These are phyloP conservation scores for Penicillium argentinense DNA, from an alignment of 495 filamentous ascomycete species.

Conservation along the genomic window DNA sequence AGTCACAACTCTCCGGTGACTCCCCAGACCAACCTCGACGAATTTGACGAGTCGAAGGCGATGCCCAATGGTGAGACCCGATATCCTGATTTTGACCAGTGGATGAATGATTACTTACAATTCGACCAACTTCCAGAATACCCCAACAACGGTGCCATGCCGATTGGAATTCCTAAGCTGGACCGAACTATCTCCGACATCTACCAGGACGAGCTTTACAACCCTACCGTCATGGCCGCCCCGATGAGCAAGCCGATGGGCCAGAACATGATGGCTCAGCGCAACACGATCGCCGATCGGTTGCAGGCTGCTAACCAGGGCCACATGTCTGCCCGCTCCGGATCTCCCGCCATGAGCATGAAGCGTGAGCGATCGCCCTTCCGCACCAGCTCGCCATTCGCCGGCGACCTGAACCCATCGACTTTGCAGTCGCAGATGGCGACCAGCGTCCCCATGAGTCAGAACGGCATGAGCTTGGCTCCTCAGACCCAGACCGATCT, in stretches of 20 bases:
- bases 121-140: constrained; percentile 51
- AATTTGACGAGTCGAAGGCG: constrained; percentile 49
- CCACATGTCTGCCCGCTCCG: constrained; percentile 62
- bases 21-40: constrained; percentile 53
- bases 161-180: constrained; percentile 68
- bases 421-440: constrained; percentile 36
- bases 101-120: constrained; percentile 64
- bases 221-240: constrained; percentile 59
- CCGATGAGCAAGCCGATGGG: constrained; percentile 40
- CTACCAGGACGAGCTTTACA: constrained; percentile 83
- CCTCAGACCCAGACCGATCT: constrained; percentile 41
- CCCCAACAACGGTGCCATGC: constrained; percentile 30
- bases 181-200: constrained; percentile 84
- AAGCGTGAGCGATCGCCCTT: constrained; percentile 82
- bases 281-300: constrained; percentile 68
- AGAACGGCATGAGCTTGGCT: constrained; percentile 33
- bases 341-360: constrained; percentile 49
- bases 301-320: constrained; percentile 76
- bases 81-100: constrained; percentile 46
- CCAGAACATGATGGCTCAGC: constrained; percentile 50
- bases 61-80: constrained; percentile 52
- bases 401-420: constrained; percentile 30
- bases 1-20: constrained; percentile 59
- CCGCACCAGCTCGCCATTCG: constrained; percentile 69
- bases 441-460: constrained; percentile 42